phyloP scores from a whole-genome alignment of 2,329 filamentous ascomycete species.

The Diplodia seriata region DNA sequence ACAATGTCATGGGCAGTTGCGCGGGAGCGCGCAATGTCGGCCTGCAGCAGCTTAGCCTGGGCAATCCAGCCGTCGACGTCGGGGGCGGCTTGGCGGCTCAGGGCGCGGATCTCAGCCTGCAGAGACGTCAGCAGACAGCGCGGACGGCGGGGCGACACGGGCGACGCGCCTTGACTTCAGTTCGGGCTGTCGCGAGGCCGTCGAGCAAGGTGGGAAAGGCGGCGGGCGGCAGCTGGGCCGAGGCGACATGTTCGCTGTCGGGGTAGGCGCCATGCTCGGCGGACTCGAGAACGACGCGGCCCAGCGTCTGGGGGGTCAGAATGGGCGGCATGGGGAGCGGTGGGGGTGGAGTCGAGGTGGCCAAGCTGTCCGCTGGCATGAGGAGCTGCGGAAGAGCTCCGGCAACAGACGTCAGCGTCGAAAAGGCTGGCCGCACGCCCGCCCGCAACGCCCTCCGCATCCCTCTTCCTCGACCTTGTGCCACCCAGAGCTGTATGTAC shows the following conservation, averaged over 20 bases:
- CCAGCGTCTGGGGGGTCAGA: conserved; percentile 52
- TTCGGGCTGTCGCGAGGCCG: conserved; percentile 58
- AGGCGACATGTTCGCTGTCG: conserved; percentile 62
- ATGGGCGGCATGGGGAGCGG: conserved; percentile 35
- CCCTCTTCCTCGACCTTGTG: not conserved
- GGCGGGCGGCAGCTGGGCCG: conserved; percentile 58
- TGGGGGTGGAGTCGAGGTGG: not conserved
- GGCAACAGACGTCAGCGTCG: conserved; percentile 1
- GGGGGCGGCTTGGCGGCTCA: conserved; percentile 77
- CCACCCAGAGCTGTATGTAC: not conserved
- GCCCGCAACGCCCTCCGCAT: not conserved
- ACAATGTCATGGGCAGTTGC: conserved; percentile 82
- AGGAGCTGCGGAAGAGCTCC: conserved; percentile 28
- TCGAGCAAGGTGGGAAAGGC: conserved; percentile 59
- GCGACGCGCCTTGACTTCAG: conserved; percentile 59
- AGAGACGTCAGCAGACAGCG: conserved; percentile 37
- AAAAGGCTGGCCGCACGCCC: conserved; percentile 19
- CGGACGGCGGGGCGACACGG: not conserved
- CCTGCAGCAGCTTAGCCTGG: conserved; percentile 82
- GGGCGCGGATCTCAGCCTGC: conserved; percentile 73
- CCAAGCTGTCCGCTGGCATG: not conserved
- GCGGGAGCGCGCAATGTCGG: conserved; percentile 82
- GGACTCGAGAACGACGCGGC: conserved; percentile 69
- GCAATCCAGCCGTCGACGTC: conserved; percentile 86
- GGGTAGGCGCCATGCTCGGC: conserved; percentile 64